Evolutionary conservation across 2,329 filamentous ascomycete genomes (phyloP), one percentile per base, ranked within the genome.

Genomic region (Pseudonectria buxi): DNA sequence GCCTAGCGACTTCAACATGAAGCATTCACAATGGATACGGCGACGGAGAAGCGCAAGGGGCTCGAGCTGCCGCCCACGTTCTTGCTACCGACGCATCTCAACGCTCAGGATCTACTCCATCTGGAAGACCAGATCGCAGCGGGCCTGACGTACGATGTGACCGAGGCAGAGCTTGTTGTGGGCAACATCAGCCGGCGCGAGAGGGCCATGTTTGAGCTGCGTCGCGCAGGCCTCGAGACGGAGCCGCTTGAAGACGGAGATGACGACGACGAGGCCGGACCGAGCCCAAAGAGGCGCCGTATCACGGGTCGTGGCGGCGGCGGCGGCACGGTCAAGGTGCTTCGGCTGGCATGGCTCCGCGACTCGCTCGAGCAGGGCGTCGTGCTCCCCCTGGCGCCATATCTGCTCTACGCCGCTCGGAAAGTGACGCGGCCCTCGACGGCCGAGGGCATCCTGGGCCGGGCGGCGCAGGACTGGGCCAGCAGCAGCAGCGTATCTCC

Each of bases 201-300:
- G 49, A 74, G 90, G 13, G 86, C 86, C 1, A 69, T 75, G 30
- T 80, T 94, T 49, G 90, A 96, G 60, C 65, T 96, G 41, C 72
- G 86, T 35, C 72, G 76, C 6, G 72, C 76, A 30, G 80, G 78
- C 11, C 48, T 95, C 3, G 56, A 61, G 27, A 78, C 78, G 0
- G 67, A 75, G 36, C 75, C 55, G 6, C 15, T 53, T 15, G 18
- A n/a, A 18, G 13, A 22, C n/a, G 35, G 33, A 24, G 37, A 26
- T 2, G 35, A 33, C 26, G 37, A 36, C n/a, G 14, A 29, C 4
- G 36, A 37, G 12, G 28, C 37, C 27, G 32, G 27, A 7, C 37
- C 41, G 3, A 35, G 22, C 24, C 27, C 40, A 5, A 53, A 56
- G 36, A 39, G 40, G 33, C 50, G 42, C 26, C 53, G 43, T 33